Conservation (phyloP, 164 flowering plant genomes). For the Paratinospora sagittata region DNA sequence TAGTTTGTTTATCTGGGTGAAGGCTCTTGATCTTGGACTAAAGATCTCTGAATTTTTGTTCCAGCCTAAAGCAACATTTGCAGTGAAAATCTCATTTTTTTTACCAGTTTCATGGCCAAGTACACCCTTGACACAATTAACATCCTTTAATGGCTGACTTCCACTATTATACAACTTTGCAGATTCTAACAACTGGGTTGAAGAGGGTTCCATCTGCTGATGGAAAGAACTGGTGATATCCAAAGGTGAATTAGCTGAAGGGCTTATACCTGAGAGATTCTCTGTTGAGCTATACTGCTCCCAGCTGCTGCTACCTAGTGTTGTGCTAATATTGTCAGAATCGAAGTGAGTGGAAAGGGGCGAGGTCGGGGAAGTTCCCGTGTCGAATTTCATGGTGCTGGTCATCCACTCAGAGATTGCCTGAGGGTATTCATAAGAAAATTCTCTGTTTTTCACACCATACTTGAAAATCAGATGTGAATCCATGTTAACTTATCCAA, state of each 20-base stretch:
- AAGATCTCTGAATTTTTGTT: slow-evolving; percentile 20
- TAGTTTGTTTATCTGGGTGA: not conserved
- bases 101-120: slow-evolving; percentile 45
- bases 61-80: slow-evolving; percentile 24
- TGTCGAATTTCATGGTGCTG: slow-evolving; percentile 36
- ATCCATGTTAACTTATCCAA: slow-evolving; percentile 47
- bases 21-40: slow-evolving; percentile 24
- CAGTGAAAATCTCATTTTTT: slow-evolving; percentile 18
- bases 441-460: slow-evolving; percentile 26
- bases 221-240: slow-evolving; percentile 34
- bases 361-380: slow-evolving; percentile 48
- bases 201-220: not conserved
- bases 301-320: slow-evolving; percentile 38
- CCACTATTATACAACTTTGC: slow-evolving; percentile 17
- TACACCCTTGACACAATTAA: slow-evolving; percentile 7
- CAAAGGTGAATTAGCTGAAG: slow-evolving; percentile 47
- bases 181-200: slow-evolving; percentile 12
- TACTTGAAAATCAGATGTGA: slow-evolving; percentile 31
- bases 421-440: slow-evolving; percentile 29
- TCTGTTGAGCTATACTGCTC: slow-evolving; percentile 55
- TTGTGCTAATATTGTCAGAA: slow-evolving; percentile 34
- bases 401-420: slow-evolving; percentile 29
- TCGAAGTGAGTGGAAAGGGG: slow-evolving; percentile 51
- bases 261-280: slow-evolving; percentile 35
- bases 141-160: slow-evolving; percentile 1